Evolutionary conservation across 768 basidiomycete genomes (phyloP).

Genomic region (Aureoboletus auriporus): DNA sequence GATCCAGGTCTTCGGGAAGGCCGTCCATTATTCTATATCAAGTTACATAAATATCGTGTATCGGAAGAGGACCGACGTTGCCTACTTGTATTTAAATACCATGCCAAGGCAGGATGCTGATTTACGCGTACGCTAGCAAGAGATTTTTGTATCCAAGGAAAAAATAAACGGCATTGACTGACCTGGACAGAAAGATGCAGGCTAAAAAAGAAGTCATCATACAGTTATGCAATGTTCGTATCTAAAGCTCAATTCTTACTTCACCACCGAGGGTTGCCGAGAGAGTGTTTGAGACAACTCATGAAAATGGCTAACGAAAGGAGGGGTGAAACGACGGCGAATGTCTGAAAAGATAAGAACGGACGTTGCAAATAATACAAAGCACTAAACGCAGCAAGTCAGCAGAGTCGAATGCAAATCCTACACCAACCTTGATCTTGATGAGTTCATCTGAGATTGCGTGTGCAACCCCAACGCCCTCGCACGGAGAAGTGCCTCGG

Average conservation of each 20-base stretch:
- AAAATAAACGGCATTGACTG: conserved; percentile 4
- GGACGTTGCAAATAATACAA: conserved; percentile 90
- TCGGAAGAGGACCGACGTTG: not conserved
- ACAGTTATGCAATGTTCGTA: not conserved
- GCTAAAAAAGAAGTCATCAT: conserved; percentile 35
- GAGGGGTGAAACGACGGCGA: conserved; percentile 2
- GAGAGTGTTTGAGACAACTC: conserved; percentile 78
- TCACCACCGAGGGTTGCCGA: conserved; percentile 72
- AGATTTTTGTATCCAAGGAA: not conserved
- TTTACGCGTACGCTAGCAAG: conserved; percentile 47
- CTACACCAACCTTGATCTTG: conserved; percentile 52
- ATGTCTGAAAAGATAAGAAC: conserved; percentile 10
- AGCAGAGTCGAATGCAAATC: not conserved
- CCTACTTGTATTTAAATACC: conserved; percentile 75
- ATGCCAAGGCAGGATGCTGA: conserved; percentile 61
- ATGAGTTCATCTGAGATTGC: conserved; percentile 81
- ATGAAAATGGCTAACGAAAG: conserved; percentile 58
- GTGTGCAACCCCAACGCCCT: conserved; percentile 78
- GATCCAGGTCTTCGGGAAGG: conserved; percentile 51
- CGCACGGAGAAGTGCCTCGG: conserved; percentile 82
- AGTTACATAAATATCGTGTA: not conserved
- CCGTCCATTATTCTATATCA: conserved; percentile 68
- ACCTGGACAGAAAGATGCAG: conserved; percentile 83
- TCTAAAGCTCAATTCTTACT: conserved; percentile 44
- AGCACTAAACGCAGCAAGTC: conserved; percentile 45